Base-by-base conservation (phyloP, 164 flowering plant species). In the Berberis vulgaris region DNA sequence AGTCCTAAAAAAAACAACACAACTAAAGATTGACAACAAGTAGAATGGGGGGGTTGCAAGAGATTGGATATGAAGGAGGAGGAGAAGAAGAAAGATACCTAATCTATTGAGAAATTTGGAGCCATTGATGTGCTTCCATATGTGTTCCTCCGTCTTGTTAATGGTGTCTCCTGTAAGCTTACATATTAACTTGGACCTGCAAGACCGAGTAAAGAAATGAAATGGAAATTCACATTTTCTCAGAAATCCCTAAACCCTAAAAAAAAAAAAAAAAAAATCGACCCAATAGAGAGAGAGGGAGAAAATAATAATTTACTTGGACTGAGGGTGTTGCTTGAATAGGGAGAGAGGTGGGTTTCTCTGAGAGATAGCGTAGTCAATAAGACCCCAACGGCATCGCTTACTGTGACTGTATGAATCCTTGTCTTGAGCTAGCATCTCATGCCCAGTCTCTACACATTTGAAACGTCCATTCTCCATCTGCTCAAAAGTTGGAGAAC, bases 121-220 rank as follows among this genome's bases (percentile, higher is more conserved):
- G 60, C 99, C 99, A 65, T 78, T 89, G 49, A 94, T 80, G 68
- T 91, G 97, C 82, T 91, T 94, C 97, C 97, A 91, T 26, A 94
- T 85, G 69, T 91, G 97, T 68, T 94, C 96, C 76, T 94, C 99
- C 1, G 86, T 65, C 76, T 94, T 94, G 64, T 94, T 94, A 63
- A 94, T 72, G 1, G 81, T 83, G 73, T 77, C 86, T 60, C 95
- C 97, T 4, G 97, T 94, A 43, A 94, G 73, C 73, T 84, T 87
- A 72, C 99, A 91, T 44, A 80, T 79, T 67, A 94, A 59, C 78
- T 87, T 94, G 3, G 93, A 87, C 54, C 97, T 94, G 75, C 69
- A 72, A 64, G 44, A 9, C 40, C 57, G 13, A 40, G 38, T n/a
- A 11, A 56, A 56, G 3, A 4, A 8, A 57, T 13, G 1, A 13